Percentiles rank a stretch among this genome's conserved stretches.
These are phyloP conservation scores for Umbelopsis isabellina DNA, from an alignment of 192 early-diverging fungal species.

Conservation along the genomic window DNA sequence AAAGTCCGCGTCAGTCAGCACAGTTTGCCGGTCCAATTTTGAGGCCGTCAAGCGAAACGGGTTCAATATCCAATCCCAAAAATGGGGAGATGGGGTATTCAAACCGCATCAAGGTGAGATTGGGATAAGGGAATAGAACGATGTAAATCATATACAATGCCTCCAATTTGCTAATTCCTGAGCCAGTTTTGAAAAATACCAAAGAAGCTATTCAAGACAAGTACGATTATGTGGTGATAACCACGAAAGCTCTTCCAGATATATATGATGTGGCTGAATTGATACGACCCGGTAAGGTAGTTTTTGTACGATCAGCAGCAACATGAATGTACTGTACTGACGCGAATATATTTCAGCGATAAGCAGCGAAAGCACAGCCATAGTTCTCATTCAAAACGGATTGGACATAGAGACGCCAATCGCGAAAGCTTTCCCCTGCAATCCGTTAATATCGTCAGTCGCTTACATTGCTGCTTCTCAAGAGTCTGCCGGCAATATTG, in stretches of 20 bases:
- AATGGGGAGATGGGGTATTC: conserved; percentile 59
- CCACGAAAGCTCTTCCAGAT: conserved; percentile 71
- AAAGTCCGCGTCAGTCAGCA: conserved; percentile 54
- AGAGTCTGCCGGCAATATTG: conserved; percentile 51
- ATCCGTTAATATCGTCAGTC: conserved; percentile 61
- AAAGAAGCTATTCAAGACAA: conserved; percentile 46
- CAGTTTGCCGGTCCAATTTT: conserved; percentile 75
- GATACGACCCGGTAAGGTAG: conserved; percentile 44
- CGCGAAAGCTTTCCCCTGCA: conserved; percentile 58
- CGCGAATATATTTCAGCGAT: conserved; percentile 35
- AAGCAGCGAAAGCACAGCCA: conserved; percentile 49
- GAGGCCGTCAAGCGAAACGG: conserved; percentile 54
- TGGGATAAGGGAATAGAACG: too few relatives aligned
- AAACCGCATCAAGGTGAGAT: conserved; percentile 51
- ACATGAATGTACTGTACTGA: not conserved
- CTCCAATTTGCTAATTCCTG: not conserved
- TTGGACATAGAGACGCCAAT: conserved; percentile 65
- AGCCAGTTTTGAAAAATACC: conserved; percentile 42
- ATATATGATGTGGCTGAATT: conserved; percentile 58
- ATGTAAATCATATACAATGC: not conserved
- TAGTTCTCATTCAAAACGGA: conserved; percentile 77
- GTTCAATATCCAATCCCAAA: conserved; percentile 57
- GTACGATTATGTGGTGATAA: conserved; percentile 66
- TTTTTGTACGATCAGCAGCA: not conserved
- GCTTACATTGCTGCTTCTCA: conserved; percentile 70